phyloP scores from a whole-genome alignment of 805 yeast species.

The Barnettozyma siamensis region DNA sequence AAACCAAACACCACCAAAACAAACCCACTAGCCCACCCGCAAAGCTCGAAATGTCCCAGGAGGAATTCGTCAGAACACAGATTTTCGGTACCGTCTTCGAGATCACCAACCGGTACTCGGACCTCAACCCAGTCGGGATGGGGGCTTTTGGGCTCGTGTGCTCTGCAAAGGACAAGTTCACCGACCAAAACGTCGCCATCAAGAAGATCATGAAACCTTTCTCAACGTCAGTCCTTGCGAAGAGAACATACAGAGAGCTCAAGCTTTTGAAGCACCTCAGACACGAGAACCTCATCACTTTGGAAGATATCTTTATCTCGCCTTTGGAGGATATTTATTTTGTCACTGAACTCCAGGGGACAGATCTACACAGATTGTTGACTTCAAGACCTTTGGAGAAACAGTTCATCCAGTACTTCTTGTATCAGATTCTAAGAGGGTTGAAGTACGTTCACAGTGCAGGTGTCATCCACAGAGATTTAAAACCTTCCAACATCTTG shows the following conservation, averaged over 20 bases:
- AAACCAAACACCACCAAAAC: no score
- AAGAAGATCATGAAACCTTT: conserved; percentile 98
- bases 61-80: conserved; percentile 53
- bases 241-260: conserved; percentile 93
- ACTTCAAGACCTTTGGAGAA: conserved; percentile 92
- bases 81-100: conserved; percentile 95
- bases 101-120: conserved; percentile 83
- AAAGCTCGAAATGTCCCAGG: conserved; percentile 18
- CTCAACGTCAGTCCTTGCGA: conserved; percentile 88
- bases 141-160: conserved; percentile 99
- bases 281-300: conserved; percentile 89
- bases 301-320: conserved; percentile 89
- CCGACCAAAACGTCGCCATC: conserved; percentile 91
- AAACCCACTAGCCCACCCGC: no score
- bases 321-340: conserved; percentile 95
- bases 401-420: conserved; percentile 93
- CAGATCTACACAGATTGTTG: conserved; percentile 86
- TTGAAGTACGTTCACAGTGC: conserved; percentile 88
- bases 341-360: conserved; percentile 95
- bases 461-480: conserved; percentile 85
- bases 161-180: conserved; percentile 87
- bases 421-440: conserved; percentile 90
- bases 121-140: conserved; percentile 97
- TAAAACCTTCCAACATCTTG: conserved; percentile 79
- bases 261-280: conserved; percentile 87